Conservation (phyloP, 495 filamentous ascomycete species). For the Pseudevernia furfuracea region DNA sequence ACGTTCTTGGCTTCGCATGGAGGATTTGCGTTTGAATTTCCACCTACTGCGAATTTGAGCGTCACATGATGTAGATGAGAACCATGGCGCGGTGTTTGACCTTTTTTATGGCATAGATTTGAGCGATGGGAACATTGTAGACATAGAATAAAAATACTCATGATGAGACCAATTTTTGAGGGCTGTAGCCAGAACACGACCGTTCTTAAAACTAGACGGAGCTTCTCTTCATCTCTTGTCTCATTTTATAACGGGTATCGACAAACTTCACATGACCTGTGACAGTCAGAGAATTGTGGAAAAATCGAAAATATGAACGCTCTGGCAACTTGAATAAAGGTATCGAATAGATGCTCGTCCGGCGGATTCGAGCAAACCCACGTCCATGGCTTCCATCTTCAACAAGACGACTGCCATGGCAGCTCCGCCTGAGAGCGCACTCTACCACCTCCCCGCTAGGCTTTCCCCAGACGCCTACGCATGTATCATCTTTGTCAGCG, state of each 20-base stretch:
- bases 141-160: not conserved
- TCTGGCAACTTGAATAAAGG: not conserved
- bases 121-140: not conserved
- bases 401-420: conserved; percentile 1
- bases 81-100: not conserved
- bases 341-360: conserved; percentile 19
- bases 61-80: not conserved
- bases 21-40: not conserved
- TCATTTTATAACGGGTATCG: not conserved
- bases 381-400: conserved; percentile 16
- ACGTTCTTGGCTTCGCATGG: conserved; percentile 1
- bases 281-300: not conserved
- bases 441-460: not conserved
- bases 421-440: not conserved
- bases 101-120: not conserved
- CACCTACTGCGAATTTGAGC: not conserved
- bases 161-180: not conserved
- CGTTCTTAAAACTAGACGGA: not conserved
- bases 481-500: conserved; percentile 42
- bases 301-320: not conserved
- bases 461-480: not conserved
- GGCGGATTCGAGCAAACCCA: conserved; percentile 1
- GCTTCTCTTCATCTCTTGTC: no score
- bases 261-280: not conserved
- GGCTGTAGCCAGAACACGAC: no score